These are phyloP conservation scores for Hortiboletus flavorubellus DNA, from an alignment of 768 basidiomycete species.

Conservation along the genomic window DNA sequence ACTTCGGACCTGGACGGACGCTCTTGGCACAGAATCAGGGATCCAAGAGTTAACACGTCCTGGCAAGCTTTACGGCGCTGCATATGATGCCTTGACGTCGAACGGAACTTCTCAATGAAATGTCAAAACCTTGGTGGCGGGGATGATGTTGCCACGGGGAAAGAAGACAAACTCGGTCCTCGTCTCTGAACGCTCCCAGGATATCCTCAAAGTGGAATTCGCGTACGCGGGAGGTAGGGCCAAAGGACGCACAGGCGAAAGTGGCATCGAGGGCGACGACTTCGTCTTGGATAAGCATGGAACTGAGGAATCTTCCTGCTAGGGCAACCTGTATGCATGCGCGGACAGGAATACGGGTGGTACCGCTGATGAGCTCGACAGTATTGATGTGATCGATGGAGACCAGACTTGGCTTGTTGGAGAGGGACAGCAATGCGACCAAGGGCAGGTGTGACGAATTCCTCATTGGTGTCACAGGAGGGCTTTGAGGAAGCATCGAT, in stretches of 20 bases:
- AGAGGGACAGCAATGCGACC: conserved; percentile 75
- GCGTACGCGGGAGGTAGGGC: conserved; percentile 95
- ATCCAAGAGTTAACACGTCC: conserved; percentile 84
- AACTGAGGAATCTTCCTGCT: conserved; percentile 75
- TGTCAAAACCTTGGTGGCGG: conserved; percentile 93
- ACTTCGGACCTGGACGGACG: conserved; percentile 11
- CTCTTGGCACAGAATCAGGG: conserved; percentile 80
- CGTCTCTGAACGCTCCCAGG: conserved; percentile 74
- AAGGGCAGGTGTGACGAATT: conserved; percentile 70
- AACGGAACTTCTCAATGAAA: conserved; percentile 91
- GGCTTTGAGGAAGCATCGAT: conserved; percentile 88
- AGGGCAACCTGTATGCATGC: conserved; percentile 81
- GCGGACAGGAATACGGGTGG: conserved; percentile 91
- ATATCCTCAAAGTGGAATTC: conserved; percentile 87
- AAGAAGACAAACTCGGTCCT: conserved; percentile 92
- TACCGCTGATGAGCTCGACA: conserved; percentile 91
- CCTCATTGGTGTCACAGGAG: conserved; percentile 78
- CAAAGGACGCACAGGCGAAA: conserved; percentile 95
- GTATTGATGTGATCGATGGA: conserved; percentile 82
- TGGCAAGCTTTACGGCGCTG: conserved; percentile 67
- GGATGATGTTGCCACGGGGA: conserved; percentile 78
- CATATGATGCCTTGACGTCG: conserved; percentile 84
- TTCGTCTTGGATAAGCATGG: conserved; percentile 97
- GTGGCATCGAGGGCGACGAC: conserved; percentile 94
- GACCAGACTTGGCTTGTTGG: conserved; percentile 68